Evolutionary conservation across 768 basidiomycete species (phyloP).

Genomic region (Amanita exitialis): DNA sequence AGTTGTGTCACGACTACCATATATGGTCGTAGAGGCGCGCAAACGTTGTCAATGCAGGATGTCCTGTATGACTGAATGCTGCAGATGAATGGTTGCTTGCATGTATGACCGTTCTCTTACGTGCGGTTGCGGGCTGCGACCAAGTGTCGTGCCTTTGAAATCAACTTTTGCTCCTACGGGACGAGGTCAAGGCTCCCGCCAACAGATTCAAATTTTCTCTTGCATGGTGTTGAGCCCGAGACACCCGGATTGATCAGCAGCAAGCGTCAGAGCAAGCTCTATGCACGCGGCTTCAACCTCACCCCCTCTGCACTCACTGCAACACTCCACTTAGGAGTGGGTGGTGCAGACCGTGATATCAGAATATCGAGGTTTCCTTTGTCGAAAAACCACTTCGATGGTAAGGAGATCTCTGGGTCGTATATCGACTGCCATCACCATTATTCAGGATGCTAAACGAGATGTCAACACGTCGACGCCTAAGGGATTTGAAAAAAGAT

Average conservation of each 20-base stretch:
- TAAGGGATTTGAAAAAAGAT: neutral
- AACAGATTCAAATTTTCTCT: no score
- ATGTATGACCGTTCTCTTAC: neutral
- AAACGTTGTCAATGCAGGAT: neutral
- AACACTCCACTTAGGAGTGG: slow-evolving; percentile 63
- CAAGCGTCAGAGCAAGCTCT: slow-evolving; percentile 43
- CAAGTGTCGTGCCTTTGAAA: no score
- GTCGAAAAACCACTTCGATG: slow-evolving; percentile 53
- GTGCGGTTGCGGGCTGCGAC: no score
- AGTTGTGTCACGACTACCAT: neutral
- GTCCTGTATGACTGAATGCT: neutral
- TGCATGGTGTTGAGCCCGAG: no score
- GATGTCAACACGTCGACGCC: neutral
- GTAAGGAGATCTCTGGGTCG: slow-evolving; percentile 37
- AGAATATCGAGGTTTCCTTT: slow-evolving; percentile 40
- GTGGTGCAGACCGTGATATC: no score
- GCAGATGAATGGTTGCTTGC: neutral
- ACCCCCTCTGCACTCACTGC: slow-evolving; percentile 59
- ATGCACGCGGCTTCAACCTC: slow-evolving; percentile 49
- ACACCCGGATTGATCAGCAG: slow-evolving; percentile 39
- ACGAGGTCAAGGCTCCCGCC: no score
- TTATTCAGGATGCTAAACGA: no score
- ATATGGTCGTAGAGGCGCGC: neutral
- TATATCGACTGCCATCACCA: no score
- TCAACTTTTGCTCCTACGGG: no score